A percentile compares a stretch with the other conserved stretches of the same genome.
phyloP scores from a whole-genome alignment of 2,329 filamentous ascomycete genomes.

The Laburnicola sp. region DNA sequence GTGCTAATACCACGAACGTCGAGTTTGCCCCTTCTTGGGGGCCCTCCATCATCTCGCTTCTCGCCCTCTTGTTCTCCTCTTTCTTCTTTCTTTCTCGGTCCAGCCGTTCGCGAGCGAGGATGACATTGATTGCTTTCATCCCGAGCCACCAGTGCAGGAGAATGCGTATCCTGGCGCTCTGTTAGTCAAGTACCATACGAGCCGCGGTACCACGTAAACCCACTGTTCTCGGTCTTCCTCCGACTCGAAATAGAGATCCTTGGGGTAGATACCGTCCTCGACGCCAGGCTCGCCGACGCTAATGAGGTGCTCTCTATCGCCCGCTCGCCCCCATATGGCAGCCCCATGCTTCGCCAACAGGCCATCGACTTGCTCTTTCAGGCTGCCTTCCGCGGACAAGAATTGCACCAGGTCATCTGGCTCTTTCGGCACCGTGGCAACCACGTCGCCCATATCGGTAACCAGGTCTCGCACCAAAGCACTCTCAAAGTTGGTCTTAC shows the following conservation, averaged over 20 bases:
- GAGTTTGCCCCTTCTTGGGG: constrained; percentile 24
- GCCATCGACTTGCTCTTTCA: constrained; percentile 35
- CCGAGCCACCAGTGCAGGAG: constrained; percentile 45
- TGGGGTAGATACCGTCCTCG: constrained; percentile 36
- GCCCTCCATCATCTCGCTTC: constrained; percentile 28
- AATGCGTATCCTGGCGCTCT: constrained; percentile 31
- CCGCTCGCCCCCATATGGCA: constrained; percentile 38
- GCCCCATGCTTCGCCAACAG: constrained; percentile 38
- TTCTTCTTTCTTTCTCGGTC: constrained; percentile 42
- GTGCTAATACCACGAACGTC: constrained; percentile 35
- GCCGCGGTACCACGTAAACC: constrained; percentile 9
- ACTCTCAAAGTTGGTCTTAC: constrained; percentile 44
- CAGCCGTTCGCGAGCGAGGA: constrained; percentile 40
- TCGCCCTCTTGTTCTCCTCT: constrained; percentile 35
- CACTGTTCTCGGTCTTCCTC: constrained; percentile 37
- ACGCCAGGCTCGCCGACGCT: constrained; percentile 37
- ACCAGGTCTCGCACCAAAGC: constrained; percentile 39
- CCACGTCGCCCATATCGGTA: constrained; percentile 39
- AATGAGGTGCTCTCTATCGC: constrained; percentile 39
- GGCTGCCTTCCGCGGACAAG: constrained; percentile 33
- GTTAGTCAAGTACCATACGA: constrained; percentile 14
- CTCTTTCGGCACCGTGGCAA: constrained; percentile 39
- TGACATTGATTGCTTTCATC: constrained; percentile 43
- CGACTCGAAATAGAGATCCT: constrained; percentile 38
- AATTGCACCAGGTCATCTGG: constrained; percentile 36